Conservation (phyloP, 768 basidiomycete species). For the Nidularia pulvinata region DNA sequence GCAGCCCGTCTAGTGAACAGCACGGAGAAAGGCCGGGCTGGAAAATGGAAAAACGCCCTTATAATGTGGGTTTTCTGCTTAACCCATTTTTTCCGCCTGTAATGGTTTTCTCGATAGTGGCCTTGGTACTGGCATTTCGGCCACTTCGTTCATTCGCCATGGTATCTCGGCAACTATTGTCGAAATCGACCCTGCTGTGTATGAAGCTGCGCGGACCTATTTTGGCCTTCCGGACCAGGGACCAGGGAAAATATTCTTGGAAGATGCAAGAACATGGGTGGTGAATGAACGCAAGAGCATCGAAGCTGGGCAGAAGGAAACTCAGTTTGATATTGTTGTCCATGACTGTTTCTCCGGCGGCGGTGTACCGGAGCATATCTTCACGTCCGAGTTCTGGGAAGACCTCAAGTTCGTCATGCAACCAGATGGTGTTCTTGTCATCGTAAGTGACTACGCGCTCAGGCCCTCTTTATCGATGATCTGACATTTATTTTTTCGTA, state of each 20-base stretch:
- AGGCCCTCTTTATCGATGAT: background rate
- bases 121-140: constrained; percentile 83
- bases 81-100: constrained; percentile 6
- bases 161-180: constrained; percentile 76
- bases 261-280: constrained; percentile 81
- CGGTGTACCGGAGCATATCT: constrained; percentile 84
- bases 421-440: constrained; percentile 74
- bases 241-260: constrained; percentile 60
- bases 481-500: constrained; percentile 19
- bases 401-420: constrained; percentile 64
- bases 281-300: constrained; percentile 30
- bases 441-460: constrained; percentile 40
- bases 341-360: constrained; percentile 98
- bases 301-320: constrained; percentile 20
- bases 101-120: constrained; percentile 51
- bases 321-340: constrained; percentile 68
- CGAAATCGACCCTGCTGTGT: constrained; percentile 94
- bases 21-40: constrained; percentile 31
- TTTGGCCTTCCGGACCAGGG: constrained; percentile 78
- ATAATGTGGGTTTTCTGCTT: constrained; percentile 55
- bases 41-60: constrained; percentile 51
- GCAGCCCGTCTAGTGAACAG: constrained; percentile 71
- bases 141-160: constrained; percentile 71
- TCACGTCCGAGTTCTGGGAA: constrained; percentile 83
- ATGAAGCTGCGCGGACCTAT: constrained; percentile 74